Conservation (phyloP, 495 filamentous ascomycete genomes). For the Penicillium diatomitis region DNA sequence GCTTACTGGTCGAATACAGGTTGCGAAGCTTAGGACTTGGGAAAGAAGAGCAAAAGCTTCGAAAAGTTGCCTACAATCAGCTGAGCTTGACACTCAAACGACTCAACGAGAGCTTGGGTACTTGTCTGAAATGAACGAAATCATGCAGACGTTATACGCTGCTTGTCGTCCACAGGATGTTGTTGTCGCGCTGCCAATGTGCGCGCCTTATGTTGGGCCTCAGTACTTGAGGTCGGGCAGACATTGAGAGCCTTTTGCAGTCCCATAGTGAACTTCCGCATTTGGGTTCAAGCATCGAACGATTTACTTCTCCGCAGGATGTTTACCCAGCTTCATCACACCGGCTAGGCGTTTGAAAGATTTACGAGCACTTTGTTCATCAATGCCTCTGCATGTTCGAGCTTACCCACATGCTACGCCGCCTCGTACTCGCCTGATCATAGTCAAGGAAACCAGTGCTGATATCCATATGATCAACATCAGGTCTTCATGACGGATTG, state of each 20-base stretch:
- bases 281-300: slow-evolving; percentile 4
- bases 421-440: too few relatives aligned
- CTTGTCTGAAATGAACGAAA: slow-evolving; percentile 53
- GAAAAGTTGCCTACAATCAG: slow-evolving; percentile 39
- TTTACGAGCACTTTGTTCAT: too few relatives aligned
- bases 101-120: slow-evolving; percentile 61
- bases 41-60: slow-evolving; percentile 17
- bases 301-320: not conserved
- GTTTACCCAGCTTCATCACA: not conserved
- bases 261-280: slow-evolving; percentile 10
- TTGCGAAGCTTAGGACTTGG: slow-evolving; percentile 22
- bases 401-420: too few relatives aligned
- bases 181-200: slow-evolving; percentile 6
- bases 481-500: too few relatives aligned
- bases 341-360: too few relatives aligned
- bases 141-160: not conserved
- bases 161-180: too few relatives aligned
- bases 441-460: too few relatives aligned
- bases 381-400: too few relatives aligned
- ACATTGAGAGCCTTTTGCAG: slow-evolving; percentile 4
- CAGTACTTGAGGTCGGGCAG: slow-evolving; percentile 18
- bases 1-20: slow-evolving; percentile 21
- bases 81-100: slow-evolving; percentile 60
- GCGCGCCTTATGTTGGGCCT: slow-evolving; percentile 12
- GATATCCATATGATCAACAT: too few relatives aligned